Percentiles rank a stretch among this genome's conserved stretches.
Conservation (phyloP, 78 protist genomes). For the Dictyostelium purpureum region DNA sequence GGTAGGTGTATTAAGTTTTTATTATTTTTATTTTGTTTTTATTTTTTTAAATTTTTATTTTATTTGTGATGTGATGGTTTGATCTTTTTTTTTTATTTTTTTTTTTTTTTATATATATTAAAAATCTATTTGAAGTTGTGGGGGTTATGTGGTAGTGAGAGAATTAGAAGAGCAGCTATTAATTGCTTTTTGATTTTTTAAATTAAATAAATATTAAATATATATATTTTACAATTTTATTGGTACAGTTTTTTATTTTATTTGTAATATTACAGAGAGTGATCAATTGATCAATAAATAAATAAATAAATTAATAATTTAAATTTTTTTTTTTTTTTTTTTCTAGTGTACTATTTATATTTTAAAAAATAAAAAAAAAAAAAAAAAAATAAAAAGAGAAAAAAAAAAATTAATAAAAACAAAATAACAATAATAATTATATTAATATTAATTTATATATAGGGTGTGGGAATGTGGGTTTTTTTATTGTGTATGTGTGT, state of each 20-base stretch:
- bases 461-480: too few species aligned
- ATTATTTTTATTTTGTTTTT: background rate
- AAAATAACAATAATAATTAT: background rate
- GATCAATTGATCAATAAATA: background rate
- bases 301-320: background rate
- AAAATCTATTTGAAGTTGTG: background rate
- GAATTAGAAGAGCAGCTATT: too few species aligned
- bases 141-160: background rate
- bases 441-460: background rate
- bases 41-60: background rate
- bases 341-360: background rate
- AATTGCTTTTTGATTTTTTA: too few species aligned
- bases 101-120: background rate
- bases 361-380: background rate
- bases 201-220: background rate
- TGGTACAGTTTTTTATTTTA: too few species aligned
- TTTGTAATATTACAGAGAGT: background rate
- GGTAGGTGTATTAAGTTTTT: too few species aligned
- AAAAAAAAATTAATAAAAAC: background rate
- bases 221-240: background rate
- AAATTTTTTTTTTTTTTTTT: background rate
- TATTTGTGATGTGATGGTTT: background rate
- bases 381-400: background rate
- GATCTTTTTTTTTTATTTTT: background rate
- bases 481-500: too few species aligned